Conservation (phyloP, 805 yeast species). For the Candida patagonica region DNA sequence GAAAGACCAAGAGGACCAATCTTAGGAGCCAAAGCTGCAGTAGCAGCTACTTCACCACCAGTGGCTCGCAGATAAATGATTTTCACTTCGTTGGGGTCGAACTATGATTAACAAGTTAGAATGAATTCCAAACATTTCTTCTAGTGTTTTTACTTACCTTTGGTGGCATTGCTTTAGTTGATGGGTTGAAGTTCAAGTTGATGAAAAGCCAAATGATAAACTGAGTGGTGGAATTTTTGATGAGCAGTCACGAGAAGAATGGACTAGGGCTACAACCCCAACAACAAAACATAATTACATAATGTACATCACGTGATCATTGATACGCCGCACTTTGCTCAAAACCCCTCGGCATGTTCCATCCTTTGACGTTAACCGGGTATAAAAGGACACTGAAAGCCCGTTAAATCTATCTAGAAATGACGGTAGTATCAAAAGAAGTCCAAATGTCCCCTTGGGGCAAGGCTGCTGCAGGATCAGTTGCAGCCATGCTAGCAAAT, state of each 20-base stretch:
- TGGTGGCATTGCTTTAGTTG: slow-evolving; percentile 19
- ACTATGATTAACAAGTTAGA: slow-evolving; percentile 24
- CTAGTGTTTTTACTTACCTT: slow-evolving; percentile 13
- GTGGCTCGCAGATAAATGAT: slow-evolving; percentile 98
- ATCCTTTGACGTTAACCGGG: no score
- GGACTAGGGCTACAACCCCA: no score
- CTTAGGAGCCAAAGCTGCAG: slow-evolving; percentile 99
- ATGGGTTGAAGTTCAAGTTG: slow-evolving; percentile 4
- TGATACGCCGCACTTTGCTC: no score
- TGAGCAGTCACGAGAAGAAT: no score
- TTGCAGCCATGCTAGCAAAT: slow-evolving; percentile 75
- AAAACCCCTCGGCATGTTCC: no score
- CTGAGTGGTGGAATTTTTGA: no score
- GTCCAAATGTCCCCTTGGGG: slow-evolving; percentile 47
- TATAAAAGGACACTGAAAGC: no score
- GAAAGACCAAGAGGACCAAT: slow-evolving; percentile 99
- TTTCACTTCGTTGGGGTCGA: slow-evolving; percentile 98
- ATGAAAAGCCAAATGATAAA: slow-evolving; percentile 1
- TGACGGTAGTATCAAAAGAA: slow-evolving; percentile 9
- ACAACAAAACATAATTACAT: no score
- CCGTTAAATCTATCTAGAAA: no score
- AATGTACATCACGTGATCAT: no score
- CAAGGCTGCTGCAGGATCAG: slow-evolving; percentile 72
- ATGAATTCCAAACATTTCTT: background rate
- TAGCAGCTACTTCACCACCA: slow-evolving; percentile 99